phyloP scores from a whole-genome alignment of 2,329 filamentous ascomycete genomes.

The Lecanosticta acicola region DNA sequence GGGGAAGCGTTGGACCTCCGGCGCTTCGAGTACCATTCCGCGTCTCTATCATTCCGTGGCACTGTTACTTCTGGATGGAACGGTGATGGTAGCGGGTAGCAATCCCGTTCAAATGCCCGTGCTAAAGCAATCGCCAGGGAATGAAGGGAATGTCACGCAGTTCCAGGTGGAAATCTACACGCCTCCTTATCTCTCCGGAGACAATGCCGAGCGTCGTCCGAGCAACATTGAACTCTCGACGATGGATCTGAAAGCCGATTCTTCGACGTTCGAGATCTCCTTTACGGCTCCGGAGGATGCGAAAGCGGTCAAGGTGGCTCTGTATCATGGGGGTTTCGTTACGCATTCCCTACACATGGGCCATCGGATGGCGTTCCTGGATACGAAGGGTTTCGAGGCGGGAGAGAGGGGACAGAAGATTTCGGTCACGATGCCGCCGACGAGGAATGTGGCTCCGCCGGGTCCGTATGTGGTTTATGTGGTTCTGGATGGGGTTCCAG shows the following conservation, averaged over 20 bases:
- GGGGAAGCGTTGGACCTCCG: slow-evolving; percentile 47
- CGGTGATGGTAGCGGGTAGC: slow-evolving; percentile 54
- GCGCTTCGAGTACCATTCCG: slow-evolving; percentile 40
- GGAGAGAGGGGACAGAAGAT: slow-evolving; percentile 42
- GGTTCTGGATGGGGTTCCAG: slow-evolving; percentile 51
- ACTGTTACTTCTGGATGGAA: slow-evolving; percentile 55
- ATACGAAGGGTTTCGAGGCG: slow-evolving; percentile 44
- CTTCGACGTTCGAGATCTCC: slow-evolving; percentile 43
- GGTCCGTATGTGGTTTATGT: slow-evolving; percentile 58
- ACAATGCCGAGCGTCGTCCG: slow-evolving; percentile 46
- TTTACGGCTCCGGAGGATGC: slow-evolving; percentile 44
- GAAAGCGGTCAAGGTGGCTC: slow-evolving; percentile 44
- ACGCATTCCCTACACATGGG: slow-evolving; percentile 59
- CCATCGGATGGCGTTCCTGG: slow-evolving; percentile 52
- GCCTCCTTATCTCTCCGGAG: slow-evolving; percentile 54
- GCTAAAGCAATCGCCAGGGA: slow-evolving; percentile 37
- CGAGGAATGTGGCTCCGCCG: slow-evolving; percentile 50
- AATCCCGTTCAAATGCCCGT: slow-evolving; percentile 57
- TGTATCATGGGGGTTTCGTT: slow-evolving; percentile 57
- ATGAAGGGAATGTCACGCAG: slow-evolving; percentile 49
- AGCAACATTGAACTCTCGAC: slow-evolving; percentile 43
- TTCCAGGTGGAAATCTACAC: slow-evolving; percentile 59
- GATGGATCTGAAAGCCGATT: slow-evolving; percentile 40
- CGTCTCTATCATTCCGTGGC: slow-evolving; percentile 57
- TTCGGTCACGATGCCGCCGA: slow-evolving; percentile 49